Evolutionary conservation across 2,329 filamentous ascomycete species (phyloP).

Genomic region (Chrysoporthe deuterocubensis): DNA sequence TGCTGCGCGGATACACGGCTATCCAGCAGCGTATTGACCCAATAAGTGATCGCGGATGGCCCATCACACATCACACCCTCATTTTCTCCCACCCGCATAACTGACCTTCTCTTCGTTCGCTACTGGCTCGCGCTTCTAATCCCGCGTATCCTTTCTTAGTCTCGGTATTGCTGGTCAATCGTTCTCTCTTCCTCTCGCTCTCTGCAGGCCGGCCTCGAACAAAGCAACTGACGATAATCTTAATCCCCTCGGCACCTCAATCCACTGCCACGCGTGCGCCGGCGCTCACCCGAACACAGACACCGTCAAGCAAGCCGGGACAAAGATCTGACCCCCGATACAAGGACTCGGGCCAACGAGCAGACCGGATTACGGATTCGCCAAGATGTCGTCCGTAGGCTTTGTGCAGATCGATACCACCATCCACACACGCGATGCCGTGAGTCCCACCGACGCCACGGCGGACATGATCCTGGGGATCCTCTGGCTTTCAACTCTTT

Average conservation of each 20-base stretch:
- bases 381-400: conserved; percentile 20
- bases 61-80: background rate
- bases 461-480: conserved; percentile 31
- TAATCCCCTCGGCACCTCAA: background rate
- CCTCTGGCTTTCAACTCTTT: conserved; percentile 30
- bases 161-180: conserved; percentile 23
- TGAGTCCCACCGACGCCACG: conserved; percentile 27
- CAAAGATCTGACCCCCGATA: background rate
- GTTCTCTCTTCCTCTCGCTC: conserved; percentile 4
- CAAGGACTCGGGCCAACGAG: background rate
- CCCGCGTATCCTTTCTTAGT: conserved; percentile 1
- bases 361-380: background rate
- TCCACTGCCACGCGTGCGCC: conserved; percentile 15
- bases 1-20: conserved; percentile 5
- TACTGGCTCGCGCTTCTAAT: conserved; percentile 1
- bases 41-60: conserved; percentile 15
- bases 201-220: conserved; percentile 6
- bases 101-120: conserved; percentile 14
- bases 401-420: conserved; percentile 18
- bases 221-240: background rate
- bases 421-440: background rate
- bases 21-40: conserved; percentile 2
- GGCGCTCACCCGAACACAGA: conserved; percentile 13
- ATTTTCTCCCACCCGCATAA: background rate
- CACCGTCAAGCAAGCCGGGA: background rate